Percentiles rank a stretch among this genome's conserved stretches.
These are phyloP conservation scores for Mollisia scopiformis DNA, from an alignment of 2,329 filamentous ascomycete genomes.

Conservation along the genomic window DNA sequence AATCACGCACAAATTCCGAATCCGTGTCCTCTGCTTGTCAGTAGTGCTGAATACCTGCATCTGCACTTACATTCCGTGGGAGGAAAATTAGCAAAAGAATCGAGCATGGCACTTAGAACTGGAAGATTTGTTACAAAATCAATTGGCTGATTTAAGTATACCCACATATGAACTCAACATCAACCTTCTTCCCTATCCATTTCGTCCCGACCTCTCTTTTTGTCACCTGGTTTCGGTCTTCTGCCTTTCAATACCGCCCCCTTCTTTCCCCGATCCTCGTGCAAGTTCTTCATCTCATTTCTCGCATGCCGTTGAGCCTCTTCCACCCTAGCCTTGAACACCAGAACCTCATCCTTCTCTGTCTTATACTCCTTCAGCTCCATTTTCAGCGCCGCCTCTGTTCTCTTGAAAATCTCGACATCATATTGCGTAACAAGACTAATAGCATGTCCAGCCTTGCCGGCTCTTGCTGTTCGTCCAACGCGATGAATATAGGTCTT, in stretches of 20 bases:
- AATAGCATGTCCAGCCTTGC: constrained; percentile 81
- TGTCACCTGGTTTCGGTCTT: constrained; percentile 48
- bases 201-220: constrained; percentile 54
- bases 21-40: no score
- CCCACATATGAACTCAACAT: not conserved
- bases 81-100: no score
- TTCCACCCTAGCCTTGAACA: constrained; percentile 75
- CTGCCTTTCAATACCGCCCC: constrained; percentile 51
- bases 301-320: constrained; percentile 83
- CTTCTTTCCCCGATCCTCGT: constrained; percentile 64
- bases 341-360: constrained; percentile 83
- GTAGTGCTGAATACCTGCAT: no score
- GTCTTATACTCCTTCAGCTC: constrained; percentile 71
- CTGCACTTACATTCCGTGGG: no score
- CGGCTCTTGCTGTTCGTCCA: constrained; percentile 84
- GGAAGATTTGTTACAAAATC: no score
- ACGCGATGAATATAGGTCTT: constrained; percentile 93
- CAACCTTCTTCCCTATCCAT: constrained; percentile 41
- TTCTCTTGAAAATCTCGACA: constrained; percentile 76
- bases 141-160: no score
- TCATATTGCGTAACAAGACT: constrained; percentile 88
- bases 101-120: no score
- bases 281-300: constrained; percentile 78
- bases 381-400: constrained; percentile 81
- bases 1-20: no score